Base-by-base conservation (phyloP, 352 stramenopile species). In the Pythium rishiriense region DNA sequence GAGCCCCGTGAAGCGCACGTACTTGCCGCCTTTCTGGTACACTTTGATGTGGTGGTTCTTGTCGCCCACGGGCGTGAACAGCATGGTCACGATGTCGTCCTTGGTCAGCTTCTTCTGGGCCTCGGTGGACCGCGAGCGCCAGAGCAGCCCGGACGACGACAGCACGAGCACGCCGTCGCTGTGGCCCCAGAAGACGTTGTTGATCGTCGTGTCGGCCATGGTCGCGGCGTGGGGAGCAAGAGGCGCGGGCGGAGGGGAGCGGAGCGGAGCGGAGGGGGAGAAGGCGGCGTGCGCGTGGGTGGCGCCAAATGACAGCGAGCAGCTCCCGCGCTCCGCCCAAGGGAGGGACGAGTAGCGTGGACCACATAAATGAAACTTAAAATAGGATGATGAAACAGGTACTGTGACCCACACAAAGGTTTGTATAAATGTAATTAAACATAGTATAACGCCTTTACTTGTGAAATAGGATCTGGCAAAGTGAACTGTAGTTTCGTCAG, bases 111-210 rank as follows among this genome's bases (percentile, higher is more conserved):
- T 94, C 78, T 94, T 94, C 75, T 94, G 84, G 10, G 79, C 74
- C 68, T 94, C 86, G 15, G 86, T 94, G 52, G 79, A 73, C 31
- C 82, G 83, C 47, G 78, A 90, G 56, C 84, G 78, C 86, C 86
- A 94, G 9, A 93, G 66, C 8, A 94, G 68, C 2, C 83, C 86
- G 0, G 84, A 88, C 17, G 78, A 68, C 1, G 84, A 91, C 22
- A 93, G 79, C 64, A 91, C 83, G 43, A 94, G 64, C 41, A 93
- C 83, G 57, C 86, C 86, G 41, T 82, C 84, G 72, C 86, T 94
- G 62, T 93, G 83, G 74, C 86, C 86, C 86, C 83, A 93, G 71
- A 89, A 94, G 52, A 93, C 81, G 67, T 91, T 93, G 79, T 85
- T 92, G 26, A 94, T 73, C 60, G 81, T 93, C 73, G 81, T 78